A percentile compares a stretch with the other conserved stretches of the same genome.
phyloP scores from a whole-genome alignment of 1,284 basidiomycete species.

The Ganoderma multipileum region DNA sequence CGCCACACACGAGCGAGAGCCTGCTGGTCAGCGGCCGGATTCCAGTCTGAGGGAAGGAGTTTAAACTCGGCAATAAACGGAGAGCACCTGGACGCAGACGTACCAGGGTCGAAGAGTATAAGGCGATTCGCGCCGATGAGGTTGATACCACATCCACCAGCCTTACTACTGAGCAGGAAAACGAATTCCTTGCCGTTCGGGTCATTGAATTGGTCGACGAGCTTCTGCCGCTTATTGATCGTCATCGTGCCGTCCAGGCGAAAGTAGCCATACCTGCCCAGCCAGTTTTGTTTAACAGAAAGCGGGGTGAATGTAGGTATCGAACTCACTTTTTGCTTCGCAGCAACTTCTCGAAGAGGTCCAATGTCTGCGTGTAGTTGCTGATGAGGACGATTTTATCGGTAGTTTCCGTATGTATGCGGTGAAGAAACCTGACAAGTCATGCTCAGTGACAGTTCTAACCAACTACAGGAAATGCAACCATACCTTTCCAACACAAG shows the following conservation, averaged over 20 bases:
- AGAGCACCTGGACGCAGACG: slow-evolving; percentile 25
- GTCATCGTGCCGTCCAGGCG: slow-evolving; percentile 94
- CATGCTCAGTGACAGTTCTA: background rate
- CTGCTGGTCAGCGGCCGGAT: slow-evolving; percentile 98
- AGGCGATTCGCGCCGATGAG: slow-evolving; percentile 97
- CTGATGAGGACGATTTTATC: slow-evolving; percentile 99
- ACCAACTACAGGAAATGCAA: background rate
- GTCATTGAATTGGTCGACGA: slow-evolving; percentile 98
- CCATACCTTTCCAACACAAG: slow-evolving; percentile 87
- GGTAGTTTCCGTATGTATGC: slow-evolving; percentile 80
- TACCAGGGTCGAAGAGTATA: slow-evolving; percentile 95
- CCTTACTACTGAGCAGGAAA: slow-evolving; percentile 95
- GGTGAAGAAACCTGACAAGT: slow-evolving; percentile 78
- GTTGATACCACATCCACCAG: slow-evolving; percentile 98
- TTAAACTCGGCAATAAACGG: background rate
- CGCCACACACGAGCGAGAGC: slow-evolving; percentile 99
- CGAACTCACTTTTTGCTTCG: slow-evolving; percentile 78
- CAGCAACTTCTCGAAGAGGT: slow-evolving; percentile 91
- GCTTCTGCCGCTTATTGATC: slow-evolving; percentile 94
- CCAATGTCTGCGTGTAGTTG: slow-evolving; percentile 98
- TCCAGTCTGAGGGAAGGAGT: slow-evolving; percentile 78
- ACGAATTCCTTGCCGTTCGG: slow-evolving; percentile 95
- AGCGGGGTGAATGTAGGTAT: slow-evolving; percentile 2
- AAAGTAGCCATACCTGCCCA: slow-evolving; percentile 88
- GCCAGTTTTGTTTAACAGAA: background rate